Percentiles rank a stretch among this genome's conserved stretches.
Evolutionary conservation across 2,329 filamentous ascomycete species (phyloP).

Genomic region (Pseudopithomyces chartarum): DNA sequence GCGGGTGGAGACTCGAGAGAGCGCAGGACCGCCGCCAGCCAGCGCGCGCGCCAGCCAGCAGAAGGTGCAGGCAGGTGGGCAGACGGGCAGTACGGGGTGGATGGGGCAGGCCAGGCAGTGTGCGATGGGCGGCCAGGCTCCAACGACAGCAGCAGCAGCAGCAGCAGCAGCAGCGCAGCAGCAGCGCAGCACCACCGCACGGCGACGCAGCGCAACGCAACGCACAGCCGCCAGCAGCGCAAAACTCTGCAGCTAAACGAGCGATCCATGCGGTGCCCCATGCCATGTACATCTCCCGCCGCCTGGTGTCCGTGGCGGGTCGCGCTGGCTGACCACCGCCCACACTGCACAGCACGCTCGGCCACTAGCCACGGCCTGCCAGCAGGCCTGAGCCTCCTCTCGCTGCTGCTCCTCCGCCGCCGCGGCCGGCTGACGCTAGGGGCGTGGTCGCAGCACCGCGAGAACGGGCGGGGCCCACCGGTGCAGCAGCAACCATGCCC

Average conservation of each 20-base stretch:
- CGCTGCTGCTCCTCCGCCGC: too few relatives aligned
- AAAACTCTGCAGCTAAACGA: conserved; percentile 26
- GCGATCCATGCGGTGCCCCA: conserved; percentile 19
- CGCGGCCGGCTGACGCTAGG: not conserved
- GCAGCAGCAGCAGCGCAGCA: not conserved
- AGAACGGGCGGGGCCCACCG: not conserved
- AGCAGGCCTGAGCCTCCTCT: too few relatives aligned
- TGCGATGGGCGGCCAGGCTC: too few relatives aligned
- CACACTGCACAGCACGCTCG: conserved; percentile 15
- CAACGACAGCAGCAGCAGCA: not conserved
- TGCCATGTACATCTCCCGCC: conserved; percentile 38
- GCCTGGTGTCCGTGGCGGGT: conserved; percentile 11
- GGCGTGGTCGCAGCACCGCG: not conserved
- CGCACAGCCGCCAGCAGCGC: conserved; percentile 10
- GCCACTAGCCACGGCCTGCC: too few relatives aligned
- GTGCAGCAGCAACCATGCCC: not conserved
- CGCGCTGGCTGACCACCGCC: not conserved
- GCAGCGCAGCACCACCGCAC: not conserved
- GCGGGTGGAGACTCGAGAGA: not conserved
- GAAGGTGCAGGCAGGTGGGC: not conserved
- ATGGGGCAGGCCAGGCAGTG: too few relatives aligned
- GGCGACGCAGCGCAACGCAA: conserved; percentile 10
- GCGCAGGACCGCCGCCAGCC: not conserved
- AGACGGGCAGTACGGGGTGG: too few relatives aligned
- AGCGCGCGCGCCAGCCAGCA: not conserved